A percentile compares a stretch with the other conserved stretches of the same genome.
Conservation (phyloP, 1,284 basidiomycete genomes). For the Trametes polyzona region DNA sequence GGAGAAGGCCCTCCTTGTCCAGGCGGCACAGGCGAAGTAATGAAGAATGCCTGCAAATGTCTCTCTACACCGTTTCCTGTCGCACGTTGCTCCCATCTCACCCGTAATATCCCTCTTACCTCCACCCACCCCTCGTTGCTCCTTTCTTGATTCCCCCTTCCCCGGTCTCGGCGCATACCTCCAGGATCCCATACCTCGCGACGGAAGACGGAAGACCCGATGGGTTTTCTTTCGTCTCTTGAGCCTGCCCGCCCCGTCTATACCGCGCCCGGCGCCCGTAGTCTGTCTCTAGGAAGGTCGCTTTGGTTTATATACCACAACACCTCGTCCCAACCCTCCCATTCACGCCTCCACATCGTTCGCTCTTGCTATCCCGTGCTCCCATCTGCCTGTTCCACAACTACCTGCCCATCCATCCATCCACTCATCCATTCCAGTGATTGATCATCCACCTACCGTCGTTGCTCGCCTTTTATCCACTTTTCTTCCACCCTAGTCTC, state of each 20-base stretch:
- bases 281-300: constrained; percentile 7
- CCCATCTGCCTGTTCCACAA: background rate
- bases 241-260: background rate
- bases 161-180: constrained; percentile 1
- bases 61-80: background rate
- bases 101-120: constrained; percentile 5
- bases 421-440: too few relatives aligned
- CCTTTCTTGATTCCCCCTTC: constrained; percentile 2
- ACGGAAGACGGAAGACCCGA: constrained; percentile 5
- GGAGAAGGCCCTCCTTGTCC: constrained; percentile 63
- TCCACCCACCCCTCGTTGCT: constrained; percentile 1
- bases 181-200: constrained; percentile 14
- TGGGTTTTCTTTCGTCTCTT: background rate
- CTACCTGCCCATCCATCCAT: too few relatives aligned
- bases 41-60: background rate
- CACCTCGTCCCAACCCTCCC: background rate
- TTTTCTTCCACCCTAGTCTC: too few relatives aligned
- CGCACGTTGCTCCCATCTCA: background rate
- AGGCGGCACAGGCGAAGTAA: constrained; percentile 39
- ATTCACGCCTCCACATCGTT: background rate
- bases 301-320: constrained; percentile 10
- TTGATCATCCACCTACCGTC: too few relatives aligned
- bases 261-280: background rate
- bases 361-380: constrained; percentile 13
- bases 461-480: too few relatives aligned